Evolutionary conservation across 192 early-diverging fungal genomes (phyloP).

Genomic region (Borealophlyctis nickersoniae): DNA sequence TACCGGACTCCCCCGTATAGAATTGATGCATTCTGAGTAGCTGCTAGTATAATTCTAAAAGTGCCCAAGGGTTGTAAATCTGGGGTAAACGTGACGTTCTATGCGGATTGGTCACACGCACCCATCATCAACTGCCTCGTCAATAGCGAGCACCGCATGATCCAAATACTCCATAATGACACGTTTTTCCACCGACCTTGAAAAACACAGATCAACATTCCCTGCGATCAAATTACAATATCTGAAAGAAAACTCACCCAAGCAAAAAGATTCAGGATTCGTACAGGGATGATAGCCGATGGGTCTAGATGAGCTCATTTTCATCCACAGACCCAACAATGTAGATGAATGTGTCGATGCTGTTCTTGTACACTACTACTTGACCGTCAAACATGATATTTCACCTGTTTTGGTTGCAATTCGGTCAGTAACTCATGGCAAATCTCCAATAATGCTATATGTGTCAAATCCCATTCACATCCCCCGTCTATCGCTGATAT

Average conservation of each 20-base stretch:
- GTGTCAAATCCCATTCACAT: too few relatives aligned
- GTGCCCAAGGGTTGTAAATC: too few relatives aligned
- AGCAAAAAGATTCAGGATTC: slow-evolving; percentile 80
- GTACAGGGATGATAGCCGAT: slow-evolving; percentile 71
- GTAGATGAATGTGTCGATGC: slow-evolving; percentile 85
- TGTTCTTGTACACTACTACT: slow-evolving; percentile 78
- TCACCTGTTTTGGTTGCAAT: neutral
- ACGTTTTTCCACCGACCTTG: slow-evolving; percentile 62
- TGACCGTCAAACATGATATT: slow-evolving; percentile 81
- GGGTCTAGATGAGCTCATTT: slow-evolving; percentile 83
- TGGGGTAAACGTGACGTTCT: too few relatives aligned
- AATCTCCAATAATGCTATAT: too few relatives aligned
- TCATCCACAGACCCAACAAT: slow-evolving; percentile 83
- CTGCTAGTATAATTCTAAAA: too few relatives aligned
- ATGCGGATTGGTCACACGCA: slow-evolving; percentile 28
- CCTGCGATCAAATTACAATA: neutral
- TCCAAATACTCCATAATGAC: slow-evolving; percentile 85
- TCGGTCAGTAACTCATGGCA: too few relatives aligned
- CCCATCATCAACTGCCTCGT: slow-evolving; percentile 93
- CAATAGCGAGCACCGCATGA: slow-evolving; percentile 79
- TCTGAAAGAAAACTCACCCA: slow-evolving; percentile 46
- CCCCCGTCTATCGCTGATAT: too few relatives aligned
- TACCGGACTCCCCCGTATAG: slow-evolving; percentile 40
- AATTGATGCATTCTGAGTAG: slow-evolving; percentile 27
- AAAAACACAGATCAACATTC: neutral